These are phyloP conservation scores for Acanthamoeba sp. DNA, from an alignment of 208 protist species.

Conservation along the genomic window DNA sequence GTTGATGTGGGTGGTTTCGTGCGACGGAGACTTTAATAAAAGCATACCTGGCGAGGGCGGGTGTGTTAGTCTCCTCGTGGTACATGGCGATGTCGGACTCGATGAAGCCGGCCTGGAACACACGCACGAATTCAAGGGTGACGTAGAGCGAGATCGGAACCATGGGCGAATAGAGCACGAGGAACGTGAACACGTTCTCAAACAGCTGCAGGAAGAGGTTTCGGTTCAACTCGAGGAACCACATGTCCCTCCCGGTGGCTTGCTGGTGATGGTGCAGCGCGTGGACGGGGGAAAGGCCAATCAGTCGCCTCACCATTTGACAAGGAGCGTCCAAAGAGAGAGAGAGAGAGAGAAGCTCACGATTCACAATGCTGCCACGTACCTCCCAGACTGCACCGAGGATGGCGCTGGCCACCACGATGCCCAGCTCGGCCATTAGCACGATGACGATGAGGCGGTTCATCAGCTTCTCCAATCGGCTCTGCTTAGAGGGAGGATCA, in stretches of 20 bases:
- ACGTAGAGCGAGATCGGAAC: constrained; percentile 76
- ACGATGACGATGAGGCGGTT: constrained; percentile 83
- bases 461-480: constrained; percentile 83
- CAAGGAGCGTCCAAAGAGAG: neutral
- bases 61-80: constrained; percentile 81
- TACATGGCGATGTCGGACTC: constrained; percentile 84
- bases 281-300: no score
- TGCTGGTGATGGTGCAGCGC: no score
- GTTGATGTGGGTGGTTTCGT: no score
- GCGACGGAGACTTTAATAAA: neutral
- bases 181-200: constrained; percentile 53
- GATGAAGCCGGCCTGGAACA: constrained; percentile 77
- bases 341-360: neutral
- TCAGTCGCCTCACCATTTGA: no score
- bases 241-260: constrained; percentile 25
- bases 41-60: constrained; percentile 72
- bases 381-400: constrained; percentile 70
- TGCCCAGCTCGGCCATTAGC: constrained; percentile 78
- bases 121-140: constrained; percentile 63
- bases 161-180: constrained; percentile 55
- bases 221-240: constrained; percentile 20
- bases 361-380: neutral
- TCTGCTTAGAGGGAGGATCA: constrained; percentile 82
- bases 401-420: constrained; percentile 79
- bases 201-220: constrained; percentile 1